Evolutionary conservation across 148 eudicot species (phyloP).

Genomic region (Tetragonia tetragonoides): DNA sequence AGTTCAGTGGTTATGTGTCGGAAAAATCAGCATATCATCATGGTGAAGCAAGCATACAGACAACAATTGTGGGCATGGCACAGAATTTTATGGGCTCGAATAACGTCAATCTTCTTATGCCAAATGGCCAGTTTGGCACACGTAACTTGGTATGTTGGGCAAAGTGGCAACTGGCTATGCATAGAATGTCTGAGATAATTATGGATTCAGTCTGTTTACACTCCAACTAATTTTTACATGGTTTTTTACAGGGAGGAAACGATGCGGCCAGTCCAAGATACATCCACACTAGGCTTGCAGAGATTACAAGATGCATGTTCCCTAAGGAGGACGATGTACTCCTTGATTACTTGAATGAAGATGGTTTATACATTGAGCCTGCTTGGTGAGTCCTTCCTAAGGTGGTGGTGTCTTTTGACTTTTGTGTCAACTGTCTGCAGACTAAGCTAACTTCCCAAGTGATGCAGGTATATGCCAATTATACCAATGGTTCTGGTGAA

Average conservation of each 20-base stretch:
- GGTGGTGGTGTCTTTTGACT: neutral
- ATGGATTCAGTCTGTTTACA: neutral
- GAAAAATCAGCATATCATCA: slow-evolving; percentile 96
- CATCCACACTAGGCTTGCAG: slow-evolving; percentile 57
- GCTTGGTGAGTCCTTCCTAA: slow-evolving; percentile 49
- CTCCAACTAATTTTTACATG: neutral
- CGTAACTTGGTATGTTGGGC: slow-evolving; percentile 52
- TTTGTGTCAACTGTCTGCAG: neutral
- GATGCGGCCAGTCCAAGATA: slow-evolving; percentile 94
- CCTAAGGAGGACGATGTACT: slow-evolving; percentile 85
- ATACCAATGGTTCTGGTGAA: slow-evolving; percentile 88
- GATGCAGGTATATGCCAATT: slow-evolving; percentile 74
- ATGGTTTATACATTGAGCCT: slow-evolving; percentile 85
- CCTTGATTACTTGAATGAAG: slow-evolving; percentile 76
- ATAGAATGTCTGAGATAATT: neutral
- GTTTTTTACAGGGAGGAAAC: slow-evolving; percentile 77
- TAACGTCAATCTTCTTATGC: slow-evolving; percentile 74
- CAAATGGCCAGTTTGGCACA: slow-evolving; percentile 88
- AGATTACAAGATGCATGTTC: slow-evolving; percentile 62
- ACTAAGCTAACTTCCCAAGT: slow-evolving; percentile 4
- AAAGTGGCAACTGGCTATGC: neutral
- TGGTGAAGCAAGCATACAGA: slow-evolving; percentile 80
- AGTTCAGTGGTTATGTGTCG: slow-evolving; percentile 85
- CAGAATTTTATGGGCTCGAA: slow-evolving; percentile 89
- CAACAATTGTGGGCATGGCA: slow-evolving; percentile 94